Evolutionary conservation across 768 basidiomycete genomes (phyloP).

Genomic region (Tylopilus felleus): DNA sequence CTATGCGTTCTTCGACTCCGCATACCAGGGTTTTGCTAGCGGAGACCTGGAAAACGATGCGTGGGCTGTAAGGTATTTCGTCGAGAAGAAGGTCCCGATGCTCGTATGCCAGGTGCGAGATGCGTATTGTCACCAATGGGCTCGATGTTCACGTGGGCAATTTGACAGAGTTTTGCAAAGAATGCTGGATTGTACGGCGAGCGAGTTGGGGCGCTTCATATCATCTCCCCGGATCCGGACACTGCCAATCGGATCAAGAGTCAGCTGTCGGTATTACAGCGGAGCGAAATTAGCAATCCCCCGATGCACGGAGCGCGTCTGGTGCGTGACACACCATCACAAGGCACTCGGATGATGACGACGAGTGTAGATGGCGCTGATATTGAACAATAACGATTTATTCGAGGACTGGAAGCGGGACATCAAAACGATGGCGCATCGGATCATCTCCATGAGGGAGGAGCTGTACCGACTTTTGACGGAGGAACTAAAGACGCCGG

Average conservation of each 20-base stretch:
- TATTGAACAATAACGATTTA: constrained; percentile 69
- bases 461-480: constrained; percentile 67
- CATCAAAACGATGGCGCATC: constrained; percentile 74
- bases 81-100: constrained; percentile 65
- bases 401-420: constrained; percentile 90
- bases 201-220: constrained; percentile 89
- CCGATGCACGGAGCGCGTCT: constrained; percentile 88
- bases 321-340: constrained; percentile 41
- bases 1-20: constrained; percentile 92
- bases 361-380: constrained; percentile 60
- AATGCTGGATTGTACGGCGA: constrained; percentile 95
- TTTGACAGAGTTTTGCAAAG: constrained; percentile 86
- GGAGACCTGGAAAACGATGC: constrained; percentile 91
- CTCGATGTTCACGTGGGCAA: constrained; percentile 8
- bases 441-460: constrained; percentile 86
- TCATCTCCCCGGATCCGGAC: constrained; percentile 64
- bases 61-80: constrained; percentile 88
- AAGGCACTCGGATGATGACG: not conserved
- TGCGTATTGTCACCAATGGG: not conserved
- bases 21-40: constrained; percentile 96
- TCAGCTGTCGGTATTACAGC: constrained; percentile 87
- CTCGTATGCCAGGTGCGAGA: constrained; percentile 77
- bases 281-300: constrained; percentile 95
- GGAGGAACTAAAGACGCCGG: constrained; percentile 80
- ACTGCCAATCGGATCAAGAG: constrained; percentile 73